A percentile compares a stretch with the other conserved stretches of the same genome.
Evolutionary conservation across 192 early-diverging fungal species (phyloP).

Genomic region (Backusella westeae): DNA sequence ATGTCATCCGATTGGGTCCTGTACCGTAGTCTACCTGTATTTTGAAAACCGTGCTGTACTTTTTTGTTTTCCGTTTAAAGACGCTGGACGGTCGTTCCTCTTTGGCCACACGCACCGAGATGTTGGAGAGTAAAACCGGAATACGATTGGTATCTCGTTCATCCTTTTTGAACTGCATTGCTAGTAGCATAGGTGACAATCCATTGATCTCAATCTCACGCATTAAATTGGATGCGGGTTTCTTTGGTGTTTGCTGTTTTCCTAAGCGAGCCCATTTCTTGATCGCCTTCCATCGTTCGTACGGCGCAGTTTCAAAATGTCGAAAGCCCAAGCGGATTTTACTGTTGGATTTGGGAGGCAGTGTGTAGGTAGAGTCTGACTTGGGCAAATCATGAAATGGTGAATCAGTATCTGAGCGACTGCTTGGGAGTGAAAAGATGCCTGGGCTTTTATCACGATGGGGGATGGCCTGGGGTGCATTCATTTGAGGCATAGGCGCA

Average conservation of each 20-base stretch:
- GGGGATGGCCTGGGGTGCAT: background rate
- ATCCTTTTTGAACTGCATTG: slow-evolving; percentile 19
- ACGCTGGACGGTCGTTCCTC: background rate
- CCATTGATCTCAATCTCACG: slow-evolving; percentile 7
- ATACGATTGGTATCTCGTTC: slow-evolving; percentile 13
- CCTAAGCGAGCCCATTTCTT: background rate
- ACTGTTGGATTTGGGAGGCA: background rate
- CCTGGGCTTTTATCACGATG: background rate
- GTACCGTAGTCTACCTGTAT: slow-evolving; percentile 9
- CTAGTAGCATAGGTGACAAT: slow-evolving; percentile 15
- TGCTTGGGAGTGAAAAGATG: background rate
- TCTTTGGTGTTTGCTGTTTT: background rate
- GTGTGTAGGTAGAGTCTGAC: background rate
- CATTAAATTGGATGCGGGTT: background rate
- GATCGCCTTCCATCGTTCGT: slow-evolving; percentile 5
- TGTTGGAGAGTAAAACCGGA: slow-evolving; percentile 21
- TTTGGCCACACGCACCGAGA: background rate
- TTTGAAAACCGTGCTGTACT: background rate
- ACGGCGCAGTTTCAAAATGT: background rate
- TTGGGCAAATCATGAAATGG: background rate
- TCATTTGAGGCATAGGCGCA: background rate
- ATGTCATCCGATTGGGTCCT: slow-evolving; percentile 10
- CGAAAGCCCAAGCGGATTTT: background rate
- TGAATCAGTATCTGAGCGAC: background rate
- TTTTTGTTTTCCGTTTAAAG: background rate